A percentile compares a stretch with the other conserved stretches of the same genome.
phyloP scores from a whole-genome alignment of 306 rosid species.

The Fragaria iinumae region DNA sequence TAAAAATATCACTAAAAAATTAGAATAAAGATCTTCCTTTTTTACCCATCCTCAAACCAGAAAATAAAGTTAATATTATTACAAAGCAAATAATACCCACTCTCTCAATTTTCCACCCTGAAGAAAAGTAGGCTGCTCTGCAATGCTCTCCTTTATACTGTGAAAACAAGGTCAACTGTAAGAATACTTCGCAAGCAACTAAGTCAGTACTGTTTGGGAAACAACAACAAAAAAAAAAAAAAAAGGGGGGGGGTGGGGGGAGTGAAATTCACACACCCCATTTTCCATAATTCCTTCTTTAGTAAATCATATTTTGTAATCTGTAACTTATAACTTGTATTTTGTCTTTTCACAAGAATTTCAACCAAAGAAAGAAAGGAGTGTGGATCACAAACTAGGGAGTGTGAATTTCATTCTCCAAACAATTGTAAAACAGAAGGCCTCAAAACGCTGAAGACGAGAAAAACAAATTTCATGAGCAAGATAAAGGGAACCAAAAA shows the following conservation, averaged over 20 bases:
- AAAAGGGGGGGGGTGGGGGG: no score
- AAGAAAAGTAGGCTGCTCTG: conserved; percentile 82
- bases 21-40: background rate
- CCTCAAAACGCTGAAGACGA: conserved; percentile 18
- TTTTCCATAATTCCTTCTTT: no score
- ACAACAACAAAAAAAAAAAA: background rate
- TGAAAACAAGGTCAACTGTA: conserved; percentile 27
- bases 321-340: no score
- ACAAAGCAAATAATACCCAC: conserved; percentile 48
- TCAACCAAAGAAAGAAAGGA: background rate
- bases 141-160: conserved; percentile 94
- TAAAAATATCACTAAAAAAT: background rate
- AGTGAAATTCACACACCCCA: no score
- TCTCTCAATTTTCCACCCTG: conserved; percentile 88
- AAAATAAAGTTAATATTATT: background rate
- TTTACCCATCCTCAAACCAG: background rate
- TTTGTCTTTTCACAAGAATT: background rate
- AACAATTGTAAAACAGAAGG: conserved; percentile 13
- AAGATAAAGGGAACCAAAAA: background rate
- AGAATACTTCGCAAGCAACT: background rate
- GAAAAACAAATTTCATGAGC: background rate
- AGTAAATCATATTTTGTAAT: no score
- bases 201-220: background rate
- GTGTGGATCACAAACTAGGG: background rate
- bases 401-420: background rate